A percentile compares a stretch with the other conserved stretches of the same genome.
Evolutionary conservation across 768 basidiomycete genomes (phyloP).

Genomic region (Lentinula sp.): DNA sequence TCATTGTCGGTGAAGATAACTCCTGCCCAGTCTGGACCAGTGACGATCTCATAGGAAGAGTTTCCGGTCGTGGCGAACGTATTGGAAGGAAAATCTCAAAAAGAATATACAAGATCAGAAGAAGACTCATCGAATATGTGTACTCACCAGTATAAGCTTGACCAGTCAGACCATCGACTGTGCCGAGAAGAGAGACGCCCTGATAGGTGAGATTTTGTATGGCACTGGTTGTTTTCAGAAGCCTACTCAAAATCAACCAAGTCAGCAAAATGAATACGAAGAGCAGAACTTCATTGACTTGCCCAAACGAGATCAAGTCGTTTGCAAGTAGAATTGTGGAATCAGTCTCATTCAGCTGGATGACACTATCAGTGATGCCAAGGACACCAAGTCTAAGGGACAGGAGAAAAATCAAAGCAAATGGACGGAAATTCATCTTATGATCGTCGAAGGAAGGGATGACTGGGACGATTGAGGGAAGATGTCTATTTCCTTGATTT

Average conservation of each 20-base stretch:
- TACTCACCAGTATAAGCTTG: slow-evolving; percentile 13
- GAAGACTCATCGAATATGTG: not conserved
- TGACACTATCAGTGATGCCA: not conserved
- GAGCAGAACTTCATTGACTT: not conserved
- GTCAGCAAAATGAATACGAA: not conserved
- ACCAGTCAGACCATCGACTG: slow-evolving; percentile 15
- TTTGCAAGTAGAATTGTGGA: slow-evolving; percentile 5
- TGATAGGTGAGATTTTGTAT: slow-evolving; percentile 16
- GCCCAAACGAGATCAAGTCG: slow-evolving; percentile 9
- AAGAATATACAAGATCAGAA: not conserved
- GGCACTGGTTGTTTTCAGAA: slow-evolving; percentile 13
- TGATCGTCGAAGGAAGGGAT: not conserved
- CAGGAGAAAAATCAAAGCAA: not conserved
- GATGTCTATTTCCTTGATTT: not conserved
- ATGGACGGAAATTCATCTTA: not conserved
- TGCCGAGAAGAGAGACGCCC: slow-evolving; percentile 12
- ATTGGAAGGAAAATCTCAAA: slow-evolving; percentile 15
- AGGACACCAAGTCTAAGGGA: not conserved
- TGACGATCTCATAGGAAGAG: slow-evolving; percentile 4
- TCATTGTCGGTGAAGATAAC: slow-evolving; percentile 20
- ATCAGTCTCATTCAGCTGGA: not conserved
- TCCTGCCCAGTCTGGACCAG: slow-evolving; percentile 16
- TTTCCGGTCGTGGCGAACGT: slow-evolving; percentile 11
- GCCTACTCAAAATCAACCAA: not conserved
- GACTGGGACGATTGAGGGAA: not conserved